These are phyloP conservation scores for Hyaloscypha variabilis DNA, from an alignment of 495 filamentous ascomycete genomes.

Conservation along the genomic window DNA sequence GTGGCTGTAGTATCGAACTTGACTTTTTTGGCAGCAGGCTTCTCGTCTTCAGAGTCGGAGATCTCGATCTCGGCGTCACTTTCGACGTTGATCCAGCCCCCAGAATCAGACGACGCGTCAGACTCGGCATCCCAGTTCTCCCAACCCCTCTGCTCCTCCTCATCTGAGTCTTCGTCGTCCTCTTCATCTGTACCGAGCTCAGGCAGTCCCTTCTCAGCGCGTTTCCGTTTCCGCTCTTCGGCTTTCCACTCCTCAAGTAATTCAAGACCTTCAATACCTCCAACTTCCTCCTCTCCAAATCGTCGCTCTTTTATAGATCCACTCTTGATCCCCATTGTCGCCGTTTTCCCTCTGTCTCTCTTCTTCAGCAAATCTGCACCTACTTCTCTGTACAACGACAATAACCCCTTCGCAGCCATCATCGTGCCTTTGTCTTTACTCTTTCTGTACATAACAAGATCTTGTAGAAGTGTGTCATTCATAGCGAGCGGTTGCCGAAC, in stretches of 20 bases:
- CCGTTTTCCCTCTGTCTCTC: constrained; percentile 89
- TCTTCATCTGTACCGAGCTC: constrained; percentile 58
- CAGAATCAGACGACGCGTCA: constrained; percentile 73
- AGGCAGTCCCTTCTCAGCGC: constrained; percentile 63
- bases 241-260: constrained; percentile 92
- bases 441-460: constrained; percentile 93
- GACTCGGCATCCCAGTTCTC: constrained; percentile 86
- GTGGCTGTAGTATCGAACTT: constrained; percentile 32
- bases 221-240: constrained; percentile 76
- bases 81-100: constrained; percentile 90
- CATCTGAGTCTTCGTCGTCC: constrained; percentile 49
- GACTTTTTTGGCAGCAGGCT: constrained; percentile 65
- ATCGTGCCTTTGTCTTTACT: constrained; percentile 97
- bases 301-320: constrained; percentile 70
- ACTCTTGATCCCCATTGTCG: constrained; percentile 75
- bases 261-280: constrained; percentile 90
- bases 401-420: constrained; percentile 92
- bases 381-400: constrained; percentile 88
- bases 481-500: constrained; percentile 91
- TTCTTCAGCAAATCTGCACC: constrained; percentile 87
- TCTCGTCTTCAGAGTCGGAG: constrained; percentile 71
- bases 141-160: constrained; percentile 71
- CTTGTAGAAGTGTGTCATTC: constrained; percentile 93
- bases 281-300: constrained; percentile 79
- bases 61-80: constrained; percentile 80